These are phyloP conservation scores for Leonotis leonurus DNA, from an alignment of 257 asterid genomes.

Conservation along the genomic window DNA sequence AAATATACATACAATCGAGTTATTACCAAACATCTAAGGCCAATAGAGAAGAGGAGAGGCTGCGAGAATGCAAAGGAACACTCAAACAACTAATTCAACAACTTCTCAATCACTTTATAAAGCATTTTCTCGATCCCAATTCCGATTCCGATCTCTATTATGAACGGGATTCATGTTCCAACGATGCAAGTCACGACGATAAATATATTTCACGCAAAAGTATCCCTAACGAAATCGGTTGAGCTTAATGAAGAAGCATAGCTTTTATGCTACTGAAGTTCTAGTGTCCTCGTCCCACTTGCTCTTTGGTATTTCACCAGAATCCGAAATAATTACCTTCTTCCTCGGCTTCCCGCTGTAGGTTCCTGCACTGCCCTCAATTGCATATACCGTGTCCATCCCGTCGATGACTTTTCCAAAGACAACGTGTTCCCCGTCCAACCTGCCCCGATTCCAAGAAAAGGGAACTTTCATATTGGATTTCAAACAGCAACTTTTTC, in stretches of 20 bases:
- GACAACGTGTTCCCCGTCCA: constrained; percentile 91
- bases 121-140: background rate
- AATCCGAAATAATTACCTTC: constrained; percentile 71
- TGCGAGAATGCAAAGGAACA: background rate
- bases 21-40: background rate
- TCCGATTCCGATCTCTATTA: no score
- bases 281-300: constrained; percentile 66
- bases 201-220: background rate
- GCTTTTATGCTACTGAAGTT: constrained; percentile 22
- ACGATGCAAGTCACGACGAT: constrained; percentile 8
- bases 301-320: constrained; percentile 91
- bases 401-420: constrained; percentile 90
- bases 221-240: constrained; percentile 4
- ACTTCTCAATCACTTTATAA: constrained; percentile 2
- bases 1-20: no score
- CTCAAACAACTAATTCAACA: background rate
- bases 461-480: background rate
- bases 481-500: background rate
- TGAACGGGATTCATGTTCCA: background rate
- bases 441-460: constrained; percentile 36
- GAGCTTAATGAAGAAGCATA: constrained; percentile 7
- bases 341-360: constrained; percentile 96
- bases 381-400: constrained; percentile 87
- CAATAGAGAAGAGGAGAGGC: background rate
- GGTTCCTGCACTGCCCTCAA: constrained; percentile 96